A percentile compares a stretch with the other conserved stretches of the same genome.
Evolutionary conservation across 2,329 filamentous ascomycete genomes (phyloP).

Genomic region (Metarhizium brunneum): DNA sequence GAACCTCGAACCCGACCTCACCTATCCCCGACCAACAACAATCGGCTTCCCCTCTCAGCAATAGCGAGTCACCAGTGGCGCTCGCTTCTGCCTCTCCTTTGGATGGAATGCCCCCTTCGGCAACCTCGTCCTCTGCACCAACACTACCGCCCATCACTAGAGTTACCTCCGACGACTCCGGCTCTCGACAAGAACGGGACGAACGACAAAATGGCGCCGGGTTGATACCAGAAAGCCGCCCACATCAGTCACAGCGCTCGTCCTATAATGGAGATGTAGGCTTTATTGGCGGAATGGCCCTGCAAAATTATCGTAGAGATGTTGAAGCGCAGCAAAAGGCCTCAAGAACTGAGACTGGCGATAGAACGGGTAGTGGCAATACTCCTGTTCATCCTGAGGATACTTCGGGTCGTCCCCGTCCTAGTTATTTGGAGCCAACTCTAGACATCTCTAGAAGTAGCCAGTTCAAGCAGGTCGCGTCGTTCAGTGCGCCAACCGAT

Average conservation of each 20-base stretch:
- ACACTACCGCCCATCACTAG: constrained; percentile 41
- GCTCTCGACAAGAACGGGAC: constrained; percentile 9
- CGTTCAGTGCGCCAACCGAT: constrained; percentile 42
- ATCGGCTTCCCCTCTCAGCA: constrained; percentile 25
- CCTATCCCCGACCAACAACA: constrained; percentile 38
- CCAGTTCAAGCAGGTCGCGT: constrained; percentile 23
- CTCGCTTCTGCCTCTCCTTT: constrained; percentile 27
- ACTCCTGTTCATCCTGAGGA: constrained; percentile 4
- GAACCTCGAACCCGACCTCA: constrained; percentile 45
- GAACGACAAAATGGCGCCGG: constrained; percentile 9
- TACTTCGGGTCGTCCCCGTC: constrained; percentile 1
- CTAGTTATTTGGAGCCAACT: constrained; percentile 14
- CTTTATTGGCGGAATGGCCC: constrained; percentile 47
- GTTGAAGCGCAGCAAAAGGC: constrained; percentile 11
- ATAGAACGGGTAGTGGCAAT: not conserved
- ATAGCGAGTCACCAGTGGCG: constrained; percentile 31
- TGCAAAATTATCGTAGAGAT: constrained; percentile 40
- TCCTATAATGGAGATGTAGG: constrained; percentile 30
- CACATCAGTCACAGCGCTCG: constrained; percentile 19
- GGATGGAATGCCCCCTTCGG: constrained; percentile 25
- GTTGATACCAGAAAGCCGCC: constrained; percentile 13
- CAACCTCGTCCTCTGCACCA: constrained; percentile 30
- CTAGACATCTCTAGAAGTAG: constrained; percentile 23
- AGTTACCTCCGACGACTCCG: constrained; percentile 33
- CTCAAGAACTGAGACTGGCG: constrained; percentile 1